Percentiles rank a stretch among this genome's conserved stretches.
These are phyloP conservation scores for Rhizopus microsporus DNA, from an alignment of 371 early-diverging fungal genomes.

Conservation along the genomic window DNA sequence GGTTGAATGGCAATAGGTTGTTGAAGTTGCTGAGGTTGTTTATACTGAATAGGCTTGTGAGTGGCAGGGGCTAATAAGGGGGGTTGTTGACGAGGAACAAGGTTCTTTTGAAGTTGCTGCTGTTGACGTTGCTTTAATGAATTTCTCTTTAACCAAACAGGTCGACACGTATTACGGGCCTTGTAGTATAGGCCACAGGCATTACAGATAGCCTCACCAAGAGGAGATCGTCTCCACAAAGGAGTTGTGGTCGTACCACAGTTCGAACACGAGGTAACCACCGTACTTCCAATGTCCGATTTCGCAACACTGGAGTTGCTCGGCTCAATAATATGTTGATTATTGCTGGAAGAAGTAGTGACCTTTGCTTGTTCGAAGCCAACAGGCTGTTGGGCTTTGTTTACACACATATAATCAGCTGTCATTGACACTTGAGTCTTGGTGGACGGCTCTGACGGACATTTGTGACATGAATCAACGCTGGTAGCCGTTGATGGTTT, in stretches of 20 bases:
- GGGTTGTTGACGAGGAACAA: slow-evolving; percentile 26
- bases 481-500: slow-evolving; percentile 56
- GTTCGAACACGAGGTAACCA: slow-evolving; percentile 77
- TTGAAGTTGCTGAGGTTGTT: slow-evolving; percentile 10
- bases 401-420: slow-evolving; percentile 9
- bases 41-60: not conserved
- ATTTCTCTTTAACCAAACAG: slow-evolving; percentile 76
- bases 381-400: slow-evolving; percentile 39
- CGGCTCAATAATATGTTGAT: slow-evolving; percentile 45
- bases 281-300: slow-evolving; percentile 53
- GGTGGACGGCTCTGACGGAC: slow-evolving; percentile 35
- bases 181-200: slow-evolving; percentile 91
- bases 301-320: slow-evolving; percentile 61
- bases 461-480: slow-evolving; percentile 56
- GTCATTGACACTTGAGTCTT: slow-evolving; percentile 16
- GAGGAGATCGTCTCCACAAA: slow-evolving; percentile 87
- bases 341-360: slow-evolving; percentile 47
- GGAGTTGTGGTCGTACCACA: slow-evolving; percentile 91
- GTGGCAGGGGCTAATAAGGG: slow-evolving; percentile 39
- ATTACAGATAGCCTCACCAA: slow-evolving; percentile 87
- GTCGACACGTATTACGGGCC: slow-evolving; percentile 80
- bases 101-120: slow-evolving; percentile 5
- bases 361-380: slow-evolving; percentile 48
- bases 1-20: not conserved
- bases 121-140: slow-evolving; percentile 30